Percentiles rank a stretch among this genome's conserved stretches.
These are phyloP conservation scores for Oxyria digyna DNA, from an alignment of 148 eudicot genomes.

Conservation along the genomic window DNA sequence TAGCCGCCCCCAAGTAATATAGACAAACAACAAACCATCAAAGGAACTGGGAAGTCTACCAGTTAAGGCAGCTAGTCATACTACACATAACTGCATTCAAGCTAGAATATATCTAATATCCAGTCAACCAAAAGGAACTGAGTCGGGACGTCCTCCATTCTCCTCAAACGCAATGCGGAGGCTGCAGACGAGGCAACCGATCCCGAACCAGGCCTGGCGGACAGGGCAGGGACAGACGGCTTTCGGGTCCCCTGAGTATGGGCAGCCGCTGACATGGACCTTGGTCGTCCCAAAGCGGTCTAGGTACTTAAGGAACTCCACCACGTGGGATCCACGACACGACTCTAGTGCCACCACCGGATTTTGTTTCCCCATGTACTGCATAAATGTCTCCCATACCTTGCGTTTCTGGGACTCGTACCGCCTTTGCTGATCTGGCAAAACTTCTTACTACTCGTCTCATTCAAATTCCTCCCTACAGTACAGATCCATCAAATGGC, in stretches of 20 bases:
- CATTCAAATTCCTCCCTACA: neutral
- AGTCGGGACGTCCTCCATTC: constrained; percentile 2
- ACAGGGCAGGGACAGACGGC: constrained; percentile 55
- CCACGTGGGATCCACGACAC: constrained; percentile 66
- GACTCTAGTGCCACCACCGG: constrained; percentile 38
- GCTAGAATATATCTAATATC: neutral
- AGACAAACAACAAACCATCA: neutral
- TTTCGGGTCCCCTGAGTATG: too few relatives aligned
- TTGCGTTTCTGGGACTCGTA: too few relatives aligned
- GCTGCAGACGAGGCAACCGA: constrained; percentile 51
- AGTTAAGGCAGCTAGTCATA: neutral
- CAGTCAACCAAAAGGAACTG: neutral
- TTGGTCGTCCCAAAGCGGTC: constrained; percentile 70
- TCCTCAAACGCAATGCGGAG: constrained; percentile 69
- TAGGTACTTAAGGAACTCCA: constrained; percentile 52
- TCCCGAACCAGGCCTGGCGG: constrained; percentile 62
- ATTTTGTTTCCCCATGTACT: constrained; percentile 52
- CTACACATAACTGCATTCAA: neutral
- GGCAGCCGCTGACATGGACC: constrained; percentile 48
- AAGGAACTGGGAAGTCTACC: neutral
- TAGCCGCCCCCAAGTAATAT: neutral
- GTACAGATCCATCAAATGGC: neutral
- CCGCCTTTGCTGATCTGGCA: constrained; percentile 20
- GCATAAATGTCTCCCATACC: constrained; percentile 62
- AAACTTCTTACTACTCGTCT: neutral